Evolutionary conservation across 2,329 filamentous ascomycete species (phyloP), one percentile per base, ranked within the genome.

Genomic region (Sporothrix pallida): DNA sequence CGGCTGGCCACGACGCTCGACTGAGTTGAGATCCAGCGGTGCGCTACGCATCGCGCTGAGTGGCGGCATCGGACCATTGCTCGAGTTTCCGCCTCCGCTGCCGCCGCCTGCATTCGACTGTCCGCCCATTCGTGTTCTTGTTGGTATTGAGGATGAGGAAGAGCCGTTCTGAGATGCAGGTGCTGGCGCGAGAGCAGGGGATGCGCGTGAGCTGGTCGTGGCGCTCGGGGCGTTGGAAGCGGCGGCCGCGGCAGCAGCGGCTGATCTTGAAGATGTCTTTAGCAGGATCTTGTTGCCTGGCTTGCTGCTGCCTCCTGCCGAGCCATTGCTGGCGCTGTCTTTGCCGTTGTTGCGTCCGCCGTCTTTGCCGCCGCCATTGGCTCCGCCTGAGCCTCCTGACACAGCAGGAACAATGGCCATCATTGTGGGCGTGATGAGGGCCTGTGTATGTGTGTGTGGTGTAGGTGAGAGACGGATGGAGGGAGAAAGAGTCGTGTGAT

Each of bases 1-100:
- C 31, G 93, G 89, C 78, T 96, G 92, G 71, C 94, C 95, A 82
- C 94, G 91, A 79, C 95, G 92, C 85, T 98, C 96, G 75, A 99
- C 96, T 0, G 94, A 97, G 70, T 90, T 90, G 78, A 98, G 84
- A 79, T 98, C 95, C 75, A 99, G 86, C 65, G 94, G 89, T 74
- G 84, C 75, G 77, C 87, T 89, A 56, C 82, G 83, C 83, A 90
- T 84, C 46, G 87, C 85, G 78, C 88, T 90, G 54, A 90, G 83
- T 13, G 87, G 78, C 86, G 88, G 62, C 88, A 83, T 23, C 85
- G 86, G 56, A 83, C 81, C 52, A n/a, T 31, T 20, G 63, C 50
- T 60, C 2, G 62, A 37, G 13, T 26, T 50, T 12, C 58, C 48
- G 37, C 17, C 5, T 37, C 54, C 52, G 54, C 60, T 23, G 60